Base-by-base conservation (phyloP, 2,329 filamentous ascomycete species). In the Orbilia blumenaviensis region DNA sequence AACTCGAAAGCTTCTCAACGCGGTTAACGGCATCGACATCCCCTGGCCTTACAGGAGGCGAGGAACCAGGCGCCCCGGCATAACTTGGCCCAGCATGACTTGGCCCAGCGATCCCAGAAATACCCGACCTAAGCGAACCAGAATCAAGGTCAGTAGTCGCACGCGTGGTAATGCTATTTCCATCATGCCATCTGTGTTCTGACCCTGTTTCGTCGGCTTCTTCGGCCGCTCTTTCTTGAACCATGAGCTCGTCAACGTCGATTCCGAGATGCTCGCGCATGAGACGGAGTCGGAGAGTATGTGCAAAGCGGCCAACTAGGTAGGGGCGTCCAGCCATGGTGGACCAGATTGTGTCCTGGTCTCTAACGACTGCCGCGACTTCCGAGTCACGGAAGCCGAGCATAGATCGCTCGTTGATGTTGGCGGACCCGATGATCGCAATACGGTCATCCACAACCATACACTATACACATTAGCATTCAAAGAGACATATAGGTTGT, bases 381-480 rank as follows among this genome's bases (percentile, higher is more conserved):
- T 99, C 95, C 0, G 94, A 97, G 83, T 99, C 95, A 80, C 95
- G 89, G 56, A 89, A 91, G 7, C 95, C 95, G 77, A 97, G 83
- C 93, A 98, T 93, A 5, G 94, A 98, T 50, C 95, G 90, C 83
- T 99, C 95, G 80, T 99, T 99, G 85, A 99, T 98, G 82, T 99
- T 99, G 63, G 95, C 95, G 50, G 94, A 98, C 16, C 95, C 95
- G 80, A 99, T 99, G 77, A 99, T 89, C 18, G 91, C 94, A 71
- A 95, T 89, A 34, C 94, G 89, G 81, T 99, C 95, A 82, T 99
- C 95, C 3, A 97, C 94, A 67, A 99, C 88, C 86, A 98, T 98
- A 79, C 91, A 91, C 84, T 76, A 60, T 16, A 10, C 16, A 18
- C 6, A 4, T 46, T 52, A 21, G 25, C 10, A 50, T 21, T 29